These are phyloP conservation scores for Cercophora samala DNA, from an alignment of 495 filamentous ascomycete genomes.

Conservation along the genomic window DNA sequence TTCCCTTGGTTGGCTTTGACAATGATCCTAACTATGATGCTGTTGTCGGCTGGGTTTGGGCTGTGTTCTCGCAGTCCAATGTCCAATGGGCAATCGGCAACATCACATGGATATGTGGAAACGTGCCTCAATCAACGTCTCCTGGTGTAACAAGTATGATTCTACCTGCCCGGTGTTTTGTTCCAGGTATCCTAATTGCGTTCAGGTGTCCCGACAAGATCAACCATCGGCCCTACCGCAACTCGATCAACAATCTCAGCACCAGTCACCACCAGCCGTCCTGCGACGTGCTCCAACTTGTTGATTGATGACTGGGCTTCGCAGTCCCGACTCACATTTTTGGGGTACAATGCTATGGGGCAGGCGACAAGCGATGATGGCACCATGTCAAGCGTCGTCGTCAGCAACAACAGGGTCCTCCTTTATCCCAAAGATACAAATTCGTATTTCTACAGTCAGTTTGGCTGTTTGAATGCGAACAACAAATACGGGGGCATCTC, in stretches of 20 bases:
- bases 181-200: background rate
- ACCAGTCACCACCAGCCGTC: conserved; percentile 20
- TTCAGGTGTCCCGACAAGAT: conserved; percentile 19
- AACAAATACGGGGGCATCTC: conserved; percentile 56
- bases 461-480: conserved; percentile 53
- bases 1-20: conserved; percentile 51
- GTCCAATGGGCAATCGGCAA: conserved; percentile 51
- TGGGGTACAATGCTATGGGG: conserved; percentile 59
- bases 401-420: conserved; percentile 48
- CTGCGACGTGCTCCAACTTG: conserved; percentile 46
- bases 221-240: conserved; percentile 17
- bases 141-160: conserved; percentile 25
- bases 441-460: conserved; percentile 59
- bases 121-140: conserved; percentile 14
- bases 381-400: conserved; percentile 56
- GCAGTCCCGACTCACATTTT: conserved; percentile 62
- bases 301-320: conserved; percentile 62
- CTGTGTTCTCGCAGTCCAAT: conserved; percentile 44
- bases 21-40: conserved; percentile 50
- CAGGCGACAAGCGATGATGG: conserved; percentile 58
- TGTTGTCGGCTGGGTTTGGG: conserved; percentile 52
- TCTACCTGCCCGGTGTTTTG: background rate
- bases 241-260: conserved; percentile 19
- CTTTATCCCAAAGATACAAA: conserved; percentile 46
- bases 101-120: conserved; percentile 49